These are phyloP conservation scores for Phaeomoniella chlamydospora DNA, from an alignment of 2,329 filamentous ascomycete species.

Conservation along the genomic window DNA sequence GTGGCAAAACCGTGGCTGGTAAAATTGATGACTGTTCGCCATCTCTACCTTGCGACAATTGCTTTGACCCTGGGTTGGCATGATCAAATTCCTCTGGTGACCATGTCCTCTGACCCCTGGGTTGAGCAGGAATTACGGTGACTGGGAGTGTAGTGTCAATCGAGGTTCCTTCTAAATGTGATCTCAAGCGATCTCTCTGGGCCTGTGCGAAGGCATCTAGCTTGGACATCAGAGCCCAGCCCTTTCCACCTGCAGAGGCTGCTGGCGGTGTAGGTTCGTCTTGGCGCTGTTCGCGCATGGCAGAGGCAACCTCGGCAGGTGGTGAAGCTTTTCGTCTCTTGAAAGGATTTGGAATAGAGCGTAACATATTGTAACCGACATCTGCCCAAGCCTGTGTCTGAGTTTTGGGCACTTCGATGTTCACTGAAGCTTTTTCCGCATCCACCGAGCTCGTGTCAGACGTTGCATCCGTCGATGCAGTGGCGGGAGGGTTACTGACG, in stretches of 20 bases:
- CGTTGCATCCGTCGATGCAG: slow-evolving; percentile 1
- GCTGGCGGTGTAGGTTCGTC: slow-evolving; percentile 8
- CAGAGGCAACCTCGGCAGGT: slow-evolving; percentile 44
- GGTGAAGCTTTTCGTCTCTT: slow-evolving; percentile 41
- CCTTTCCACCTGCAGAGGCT: slow-evolving; percentile 23
- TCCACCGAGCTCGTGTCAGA: slow-evolving; percentile 4
- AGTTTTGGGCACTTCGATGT: slow-evolving; percentile 12
- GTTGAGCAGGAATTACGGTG: slow-evolving; percentile 47
- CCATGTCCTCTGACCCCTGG: slow-evolving; percentile 38
- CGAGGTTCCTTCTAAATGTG: slow-evolving; percentile 20
- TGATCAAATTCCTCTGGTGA: slow-evolving; percentile 27
- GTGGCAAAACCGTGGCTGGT: background rate
- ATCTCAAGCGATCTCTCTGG: slow-evolving; percentile 25
- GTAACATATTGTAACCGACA: slow-evolving; percentile 28
- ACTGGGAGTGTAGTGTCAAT: slow-evolving; percentile 32
- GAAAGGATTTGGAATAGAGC: slow-evolving; percentile 41
- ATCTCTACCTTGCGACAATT: background rate
- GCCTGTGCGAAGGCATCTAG: slow-evolving; percentile 34
- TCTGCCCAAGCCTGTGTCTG: slow-evolving; percentile 9
- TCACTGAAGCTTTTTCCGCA: slow-evolving; percentile 6
- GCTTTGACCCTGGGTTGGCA: slow-evolving; percentile 7
- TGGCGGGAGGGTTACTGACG: slow-evolving; percentile 7
- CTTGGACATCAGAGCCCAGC: slow-evolving; percentile 28
- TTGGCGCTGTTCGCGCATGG: slow-evolving; percentile 27
- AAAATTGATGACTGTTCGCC: background rate